Evolutionary conservation across 192 early-diverging fungal species (phyloP), one percentile per base, ranked within the genome.

Genomic region (Rhizophagus clarus): DNA sequence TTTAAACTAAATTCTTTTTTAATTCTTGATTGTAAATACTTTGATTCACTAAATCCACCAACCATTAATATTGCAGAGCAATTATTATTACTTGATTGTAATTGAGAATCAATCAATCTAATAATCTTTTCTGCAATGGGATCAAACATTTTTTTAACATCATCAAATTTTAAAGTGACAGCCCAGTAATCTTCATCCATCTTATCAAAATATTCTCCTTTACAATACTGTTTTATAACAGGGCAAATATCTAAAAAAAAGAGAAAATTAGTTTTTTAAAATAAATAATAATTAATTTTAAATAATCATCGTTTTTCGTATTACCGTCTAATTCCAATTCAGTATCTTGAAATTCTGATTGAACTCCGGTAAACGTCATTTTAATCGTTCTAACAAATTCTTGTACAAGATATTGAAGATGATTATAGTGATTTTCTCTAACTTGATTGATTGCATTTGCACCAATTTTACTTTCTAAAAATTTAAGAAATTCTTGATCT

Each of bases 1-100:
- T 85, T 84, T 49, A 3, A 37, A 47, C 82, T 83, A 81, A 90
- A 88, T 72, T 88, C 84, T 51, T 90, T 79, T 72, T 86, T 83
- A 10, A 88, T 85, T 74, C 86, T 82, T 79, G 86, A 83, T 76
- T 86, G 86, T 11, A 90, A 78, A 61, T 90, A 90, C 64, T 85
- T 88, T 42, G 87, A 90, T 1, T 85, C 86, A 11, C 87, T 86
- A 70, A 90, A 90, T 11, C 89, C 87, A 82, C 89, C 87, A 32
- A 90, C 89, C 42, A 90, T 76, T 66, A 90, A 85, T 49, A 90
- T 83, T 61, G 86, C 85, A 26, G 87, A 84, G 29, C 85, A 79
- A 22, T 79, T 77, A 17, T 83, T 79, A 17, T 67, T 34, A 3
- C 83, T 63, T 78, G 85, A 84, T 78, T 78, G 76, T 10, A 90